A percentile compares a stretch with the other conserved stretches of the same genome.
Evolutionary conservation across 495 filamentous ascomycete species (phyloP).

Genomic region (Opeltia flavorubescens): DNA sequence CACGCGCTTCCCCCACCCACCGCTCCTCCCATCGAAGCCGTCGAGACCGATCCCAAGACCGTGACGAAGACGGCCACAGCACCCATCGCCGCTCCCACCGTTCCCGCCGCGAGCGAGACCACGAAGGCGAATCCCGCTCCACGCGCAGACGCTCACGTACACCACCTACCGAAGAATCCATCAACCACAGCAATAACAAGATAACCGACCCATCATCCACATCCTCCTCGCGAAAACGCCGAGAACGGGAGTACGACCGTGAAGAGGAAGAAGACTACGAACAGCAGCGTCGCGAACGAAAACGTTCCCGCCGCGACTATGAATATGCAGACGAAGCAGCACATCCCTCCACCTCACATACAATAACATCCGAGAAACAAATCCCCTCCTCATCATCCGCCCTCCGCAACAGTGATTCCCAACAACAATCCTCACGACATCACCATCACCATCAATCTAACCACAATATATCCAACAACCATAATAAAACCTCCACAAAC

Average conservation of each 20-base stretch:
- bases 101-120: conserved; percentile 34
- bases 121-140: conserved; percentile 22
- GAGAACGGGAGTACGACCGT: conserved; percentile 32
- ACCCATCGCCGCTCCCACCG: conserved; percentile 28
- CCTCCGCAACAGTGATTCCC: too few relatives aligned
- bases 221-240: conserved; percentile 11
- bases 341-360: conserved; percentile 26
- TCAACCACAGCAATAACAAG: conserved; percentile 11
- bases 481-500: conserved; percentile 7
- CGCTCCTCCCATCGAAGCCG: conserved; percentile 38
- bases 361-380: conserved; percentile 28
- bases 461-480: conserved; percentile 8
- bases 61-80: conserved; percentile 16
- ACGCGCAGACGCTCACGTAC: conserved; percentile 10
- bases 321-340: conserved; percentile 18
- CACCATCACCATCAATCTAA: too few relatives aligned
- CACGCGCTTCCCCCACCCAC: conserved; percentile 30
- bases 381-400: conserved; percentile 16
- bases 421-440: too few relatives aligned
- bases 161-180: conserved; percentile 10
- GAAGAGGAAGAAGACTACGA: conserved; percentile 23
- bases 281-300: conserved; percentile 27
- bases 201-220: conserved; percentile 1
- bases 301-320: conserved; percentile 39
- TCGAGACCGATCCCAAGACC: conserved; percentile 30